Conservation (phyloP, 1,284 basidiomycete species). For the Mixia osmundae region DNA sequence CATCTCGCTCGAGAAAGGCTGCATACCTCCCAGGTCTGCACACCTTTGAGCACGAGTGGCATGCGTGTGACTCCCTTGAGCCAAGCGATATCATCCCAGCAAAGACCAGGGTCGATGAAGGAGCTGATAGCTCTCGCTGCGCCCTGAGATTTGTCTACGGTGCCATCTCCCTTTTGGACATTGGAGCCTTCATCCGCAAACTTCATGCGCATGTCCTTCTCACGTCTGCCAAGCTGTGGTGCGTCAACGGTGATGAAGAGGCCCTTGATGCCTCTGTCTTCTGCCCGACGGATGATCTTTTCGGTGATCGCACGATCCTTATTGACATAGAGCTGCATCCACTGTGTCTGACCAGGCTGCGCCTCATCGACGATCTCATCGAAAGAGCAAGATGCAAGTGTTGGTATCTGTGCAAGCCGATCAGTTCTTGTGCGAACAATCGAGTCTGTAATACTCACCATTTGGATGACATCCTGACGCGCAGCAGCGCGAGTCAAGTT, state of each 20-base stretch:
- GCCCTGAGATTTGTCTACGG: slow-evolving; percentile 61
- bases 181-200: slow-evolving; percentile 42
- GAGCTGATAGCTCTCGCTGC: slow-evolving; percentile 85
- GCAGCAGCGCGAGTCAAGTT: slow-evolving; percentile 64
- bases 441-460: slow-evolving; percentile 32
- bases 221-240: slow-evolving; percentile 67
- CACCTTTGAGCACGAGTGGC: slow-evolving; percentile 72
- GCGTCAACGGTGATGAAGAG: slow-evolving; percentile 51
- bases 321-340: slow-evolving; percentile 26
- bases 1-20: too few species aligned
- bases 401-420: slow-evolving; percentile 40
- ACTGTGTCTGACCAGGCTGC: slow-evolving; percentile 44
- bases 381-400: slow-evolving; percentile 65
- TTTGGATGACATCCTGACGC: slow-evolving; percentile 58
- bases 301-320: slow-evolving; percentile 56
- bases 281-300: slow-evolving; percentile 40
- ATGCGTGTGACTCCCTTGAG: slow-evolving; percentile 75
- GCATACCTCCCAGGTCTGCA: slow-evolving; percentile 88
- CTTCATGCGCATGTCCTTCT: slow-evolving; percentile 86
- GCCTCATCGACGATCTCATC: slow-evolving; percentile 71
- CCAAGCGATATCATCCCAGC: slow-evolving; percentile 33
- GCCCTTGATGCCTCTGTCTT: slow-evolving; percentile 52
- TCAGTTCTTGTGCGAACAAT: background rate
- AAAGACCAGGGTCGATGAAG: slow-evolving; percentile 75
- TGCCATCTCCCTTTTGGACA: slow-evolving; percentile 26